Conservation (phyloP, 2,329 filamentous ascomycete species). For the Alternaria novae-zelandiae region DNA sequence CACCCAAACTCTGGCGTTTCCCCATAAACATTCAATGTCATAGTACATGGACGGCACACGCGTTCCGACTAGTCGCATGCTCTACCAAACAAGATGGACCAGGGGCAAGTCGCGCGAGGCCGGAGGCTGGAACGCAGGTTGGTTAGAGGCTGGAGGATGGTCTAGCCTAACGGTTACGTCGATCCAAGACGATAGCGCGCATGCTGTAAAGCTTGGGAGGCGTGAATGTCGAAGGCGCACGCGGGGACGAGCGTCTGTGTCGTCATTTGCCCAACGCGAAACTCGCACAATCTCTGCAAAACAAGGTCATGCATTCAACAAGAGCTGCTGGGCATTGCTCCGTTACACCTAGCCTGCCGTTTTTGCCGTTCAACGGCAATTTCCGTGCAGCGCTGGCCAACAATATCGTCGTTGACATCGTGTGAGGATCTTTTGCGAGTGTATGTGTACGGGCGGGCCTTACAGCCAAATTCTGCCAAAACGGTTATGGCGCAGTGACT, state of each 20-base stretch:
- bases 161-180: background rate
- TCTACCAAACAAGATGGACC: background rate
- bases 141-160: background rate
- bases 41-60: slow-evolving; percentile 5
- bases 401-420: background rate
- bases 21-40: background rate
- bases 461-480: background rate
- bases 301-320: background rate
- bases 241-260: background rate
- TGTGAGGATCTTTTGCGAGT: background rate
- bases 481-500: background rate
- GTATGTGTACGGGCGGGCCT: background rate
- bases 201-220: slow-evolving; percentile 2
- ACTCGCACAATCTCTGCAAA: background rate
- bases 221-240: background rate
- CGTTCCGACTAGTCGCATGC: slow-evolving; percentile 5
- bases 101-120: background rate
- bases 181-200: background rate
- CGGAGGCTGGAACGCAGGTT: slow-evolving; percentile 1
- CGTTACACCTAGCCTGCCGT: background rate
- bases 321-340: background rate
- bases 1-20: background rate
- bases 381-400: background rate
- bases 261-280: background rate
- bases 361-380: background rate